Percentiles rank a stretch among this genome's conserved stretches.
phyloP scores from a whole-genome alignment of 257 asterid genomes.

The Pogostemon cablin region DNA sequence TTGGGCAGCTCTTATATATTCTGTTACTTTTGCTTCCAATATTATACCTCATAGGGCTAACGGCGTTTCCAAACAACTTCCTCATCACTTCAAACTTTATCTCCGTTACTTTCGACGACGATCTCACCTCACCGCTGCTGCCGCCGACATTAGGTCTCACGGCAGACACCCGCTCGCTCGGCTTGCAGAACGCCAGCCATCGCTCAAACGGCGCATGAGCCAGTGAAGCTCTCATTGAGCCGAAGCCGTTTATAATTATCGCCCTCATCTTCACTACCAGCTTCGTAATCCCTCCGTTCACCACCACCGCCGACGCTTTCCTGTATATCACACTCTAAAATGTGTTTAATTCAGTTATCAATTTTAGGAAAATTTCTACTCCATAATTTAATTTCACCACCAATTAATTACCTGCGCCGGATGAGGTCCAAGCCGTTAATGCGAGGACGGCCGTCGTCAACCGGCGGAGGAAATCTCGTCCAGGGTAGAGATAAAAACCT shows the following conservation, averaged over 20 bases:
- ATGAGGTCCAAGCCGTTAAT: conserved; percentile 7
- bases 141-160: not conserved
- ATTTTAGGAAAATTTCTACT: too few relatives aligned
- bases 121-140: not conserved
- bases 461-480: not conserved
- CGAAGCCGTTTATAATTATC: conserved; percentile 4
- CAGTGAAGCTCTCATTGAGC: conserved; percentile 21
- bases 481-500: not conserved
- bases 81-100: conserved; percentile 2
- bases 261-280: conserved; percentile 33
- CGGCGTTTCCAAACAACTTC: conserved; percentile 7
- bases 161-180: not conserved
- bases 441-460: not conserved
- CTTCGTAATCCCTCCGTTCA: conserved; percentile 24
- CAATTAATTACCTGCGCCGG: not conserved
- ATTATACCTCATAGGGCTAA: not conserved
- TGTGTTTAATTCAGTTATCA: not conserved
- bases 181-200: conserved; percentile 12
- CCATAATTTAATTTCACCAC: too few relatives aligned
- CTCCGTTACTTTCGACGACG: not conserved
- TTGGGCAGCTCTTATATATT: conserved; percentile 19
- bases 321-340: not conserved
- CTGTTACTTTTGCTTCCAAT: not conserved
- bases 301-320: conserved; percentile 6
- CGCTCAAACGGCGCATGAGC: conserved; percentile 7